These are phyloP conservation scores for Juncus effusus DNA, from an alignment of 176 grass and related monocot genomes.

Conservation along the genomic window DNA sequence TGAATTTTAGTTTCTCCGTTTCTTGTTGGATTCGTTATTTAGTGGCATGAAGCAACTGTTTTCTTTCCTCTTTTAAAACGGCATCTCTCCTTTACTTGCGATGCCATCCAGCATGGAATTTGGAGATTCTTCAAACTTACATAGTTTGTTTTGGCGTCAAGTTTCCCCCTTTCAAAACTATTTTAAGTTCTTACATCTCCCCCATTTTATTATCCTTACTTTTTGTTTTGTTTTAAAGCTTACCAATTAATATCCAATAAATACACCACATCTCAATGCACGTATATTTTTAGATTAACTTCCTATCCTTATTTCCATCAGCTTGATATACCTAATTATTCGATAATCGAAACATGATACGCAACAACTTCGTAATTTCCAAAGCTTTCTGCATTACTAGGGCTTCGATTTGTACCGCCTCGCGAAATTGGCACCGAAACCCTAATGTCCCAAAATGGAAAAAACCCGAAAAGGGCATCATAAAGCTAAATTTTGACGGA, in stretches of 20 bases:
- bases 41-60: constrained; percentile 8
- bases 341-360: background rate
- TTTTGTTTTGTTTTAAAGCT: background rate
- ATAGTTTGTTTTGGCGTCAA: constrained; percentile 26
- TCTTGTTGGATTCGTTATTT: constrained; percentile 3
- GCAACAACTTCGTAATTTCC: background rate
- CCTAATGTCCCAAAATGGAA: constrained; percentile 30
- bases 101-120: constrained; percentile 11
- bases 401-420: constrained; percentile 11
- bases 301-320: background rate
- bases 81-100: background rate
- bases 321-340: background rate
- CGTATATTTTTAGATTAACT: constrained; percentile 1
- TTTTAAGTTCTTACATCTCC: constrained; percentile 18
- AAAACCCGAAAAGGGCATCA: constrained; percentile 47
- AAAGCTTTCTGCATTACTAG: constrained; percentile 6
- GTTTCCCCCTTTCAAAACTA: constrained; percentile 18
- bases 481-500: constrained; percentile 92
- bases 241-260: background rate
- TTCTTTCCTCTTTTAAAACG: constrained; percentile 7
- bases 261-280: background rate
- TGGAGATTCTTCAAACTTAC: background rate
- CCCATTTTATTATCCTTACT: background rate
- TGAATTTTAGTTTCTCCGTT: background rate
- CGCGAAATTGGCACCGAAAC: background rate